A percentile compares a stretch with the other conserved stretches of the same genome.
Conservation (phyloP, 768 basidiomycete genomes). For the Russula lepida region DNA sequence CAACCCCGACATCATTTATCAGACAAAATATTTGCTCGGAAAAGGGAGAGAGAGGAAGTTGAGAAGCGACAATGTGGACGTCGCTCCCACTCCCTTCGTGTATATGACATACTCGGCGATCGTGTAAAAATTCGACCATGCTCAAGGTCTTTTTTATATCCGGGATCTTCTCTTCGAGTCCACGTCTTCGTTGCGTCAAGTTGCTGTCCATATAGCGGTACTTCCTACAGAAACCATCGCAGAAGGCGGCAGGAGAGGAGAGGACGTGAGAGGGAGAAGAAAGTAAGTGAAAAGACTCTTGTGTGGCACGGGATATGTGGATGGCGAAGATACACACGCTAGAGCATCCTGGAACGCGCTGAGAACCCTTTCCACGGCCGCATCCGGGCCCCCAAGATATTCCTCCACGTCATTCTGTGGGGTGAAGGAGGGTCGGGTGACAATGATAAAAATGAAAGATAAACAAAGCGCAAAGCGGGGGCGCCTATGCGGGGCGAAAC, state of each 20-base stretch:
- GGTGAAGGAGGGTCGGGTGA: neutral
- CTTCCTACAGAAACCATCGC: conserved; percentile 49
- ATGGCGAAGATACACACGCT: conserved; percentile 53
- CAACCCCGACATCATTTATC: no score
- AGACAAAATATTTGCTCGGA: neutral
- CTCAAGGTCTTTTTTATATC: conserved; percentile 88
- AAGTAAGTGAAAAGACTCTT: neutral
- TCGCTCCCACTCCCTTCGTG: neutral
- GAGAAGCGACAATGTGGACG: conserved; percentile 9
- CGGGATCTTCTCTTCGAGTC: conserved; percentile 90
- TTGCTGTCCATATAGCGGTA: conserved; percentile 97
- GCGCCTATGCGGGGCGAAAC: neutral
- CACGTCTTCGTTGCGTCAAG: conserved; percentile 64
- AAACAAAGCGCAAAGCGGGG: neutral
- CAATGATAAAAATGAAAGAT: neutral
- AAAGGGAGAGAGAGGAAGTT: neutral
- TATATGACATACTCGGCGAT: conserved; percentile 47
- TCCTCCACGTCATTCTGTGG: conserved; percentile 77
- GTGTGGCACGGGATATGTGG: neutral
- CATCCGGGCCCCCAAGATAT: conserved; percentile 73
- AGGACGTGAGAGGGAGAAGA: neutral
- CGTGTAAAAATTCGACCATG: conserved; percentile 79
- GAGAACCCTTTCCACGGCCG: conserved; percentile 68
- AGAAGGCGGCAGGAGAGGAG: neutral
- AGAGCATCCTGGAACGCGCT: conserved; percentile 85